Conservation (phyloP, 306 rosid genomes). For the Cicer bijugum region DNA sequence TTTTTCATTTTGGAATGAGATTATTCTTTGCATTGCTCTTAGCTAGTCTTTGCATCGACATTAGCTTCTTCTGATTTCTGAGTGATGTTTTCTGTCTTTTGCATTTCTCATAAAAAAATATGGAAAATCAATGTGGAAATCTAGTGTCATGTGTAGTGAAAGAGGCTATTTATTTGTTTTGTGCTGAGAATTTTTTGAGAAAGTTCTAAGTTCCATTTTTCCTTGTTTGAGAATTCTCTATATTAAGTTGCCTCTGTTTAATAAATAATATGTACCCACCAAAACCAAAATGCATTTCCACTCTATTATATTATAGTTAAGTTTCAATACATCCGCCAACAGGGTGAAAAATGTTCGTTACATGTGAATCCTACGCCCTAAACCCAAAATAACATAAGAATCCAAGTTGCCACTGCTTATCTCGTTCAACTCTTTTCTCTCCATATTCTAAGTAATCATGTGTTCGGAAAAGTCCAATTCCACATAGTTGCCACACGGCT, state of each 20-base stretch:
- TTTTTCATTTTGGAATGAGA: conserved; percentile 6
- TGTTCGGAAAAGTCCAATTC: no score
- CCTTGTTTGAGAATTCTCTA: conserved; percentile 18
- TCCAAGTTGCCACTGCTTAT: conserved; percentile 58
- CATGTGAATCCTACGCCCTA: conserved; percentile 54
- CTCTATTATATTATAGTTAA: conserved; percentile 56
- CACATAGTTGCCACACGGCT: no score
- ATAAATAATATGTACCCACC: conserved; percentile 63
- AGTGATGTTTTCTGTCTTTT: conserved; percentile 13
- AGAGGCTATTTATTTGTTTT: conserved; percentile 13
- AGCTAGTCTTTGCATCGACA: neutral
- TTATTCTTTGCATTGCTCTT: no score
- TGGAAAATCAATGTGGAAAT: neutral
- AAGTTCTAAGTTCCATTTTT: conserved; percentile 18
- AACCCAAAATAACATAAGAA: conserved; percentile 64
- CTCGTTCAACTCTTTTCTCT: conserved; percentile 39
- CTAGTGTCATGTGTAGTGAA: conserved; percentile 25
- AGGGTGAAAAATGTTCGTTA: conserved; percentile 50
- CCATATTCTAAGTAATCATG: conserved; percentile 34
- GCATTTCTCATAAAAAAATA: conserved; percentile 20
- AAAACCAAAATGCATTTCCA: conserved; percentile 77
- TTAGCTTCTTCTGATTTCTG: neutral
- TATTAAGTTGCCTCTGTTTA: neutral
- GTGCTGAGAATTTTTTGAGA: neutral
- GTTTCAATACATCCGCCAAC: conserved; percentile 71